Base-by-base conservation (phyloP, 2,329 filamentous ascomycete genomes). In the Aspergillus vadensis region DNA sequence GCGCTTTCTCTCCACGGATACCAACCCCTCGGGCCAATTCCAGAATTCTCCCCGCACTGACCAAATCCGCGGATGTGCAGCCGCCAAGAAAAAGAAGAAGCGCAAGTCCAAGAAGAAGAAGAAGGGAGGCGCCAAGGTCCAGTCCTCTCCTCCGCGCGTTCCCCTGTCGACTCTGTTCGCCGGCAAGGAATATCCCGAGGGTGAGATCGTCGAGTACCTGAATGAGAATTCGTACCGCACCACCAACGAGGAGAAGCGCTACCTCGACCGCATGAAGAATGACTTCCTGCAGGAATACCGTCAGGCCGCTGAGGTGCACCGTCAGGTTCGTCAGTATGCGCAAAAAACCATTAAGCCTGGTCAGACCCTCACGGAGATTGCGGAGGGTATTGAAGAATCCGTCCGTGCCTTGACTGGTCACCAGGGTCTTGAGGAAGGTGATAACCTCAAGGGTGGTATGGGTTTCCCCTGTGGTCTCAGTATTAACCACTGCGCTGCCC, bases 381-480 rank as follows among this genome's bases (percentile, higher is more conserved):
- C 91, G 8, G 88, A 94, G 73, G 89, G 88, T n/a, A 96, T 96
- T 69, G 92, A 96, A 76, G 86, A 94, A 73, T 85, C 90, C 55
- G 91, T 95, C 38, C 86, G 91, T 65, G 86, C 88, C 32, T 77
- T 96, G 65, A 89, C 89, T 2, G 91, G 90, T 5, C 91, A 96
- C 74, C 82, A 85, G 67, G 92, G 91, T 7, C 77, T 95, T 47
- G 84, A 89, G 63, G 89, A 92, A 69, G 92, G 92, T 5, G 91
- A 96, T 70, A 88, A 87, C 57, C 79, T 93, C 65, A 86, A 87
- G 70, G 91, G 87, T 32, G 91, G 92, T 58, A 91, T 96, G 85
- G 92, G 91, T 4, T 96, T 96, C 79, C 92, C 92, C 5, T 92
- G 89, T 21, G 92, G 92, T 55, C 81, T 96, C 57, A 92, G 89